Evolutionary conservation across 2,329 filamentous ascomycete genomes (phyloP), one percentile per base, ranked within the genome.

Genomic region (Monosporascus sp.): DNA sequence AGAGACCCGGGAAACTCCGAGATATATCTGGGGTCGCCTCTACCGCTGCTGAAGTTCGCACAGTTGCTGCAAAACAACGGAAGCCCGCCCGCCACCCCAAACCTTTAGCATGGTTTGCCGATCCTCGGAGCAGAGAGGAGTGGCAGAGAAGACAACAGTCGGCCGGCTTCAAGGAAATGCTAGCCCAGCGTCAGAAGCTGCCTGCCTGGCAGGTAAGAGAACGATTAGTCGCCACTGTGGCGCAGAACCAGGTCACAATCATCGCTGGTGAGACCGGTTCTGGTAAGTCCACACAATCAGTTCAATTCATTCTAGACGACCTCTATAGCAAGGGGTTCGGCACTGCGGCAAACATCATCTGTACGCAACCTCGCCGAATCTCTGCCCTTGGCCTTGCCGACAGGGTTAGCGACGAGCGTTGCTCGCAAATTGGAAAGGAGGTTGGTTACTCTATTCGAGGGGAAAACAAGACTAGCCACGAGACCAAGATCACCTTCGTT

Each of bases 181-280:
- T 91, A 55, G 72, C 77, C 18, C 83, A 84, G 62, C 81, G 94
- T 44, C 81, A 87, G 66, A 82, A 79, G 47, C 74, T 99, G 2
- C 94, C 94, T 3, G 94, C 94, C 2, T 99, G 94, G 94, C 82
- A 83, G 54, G 83, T 94, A 62, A 85, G 83, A 61, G 85, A 93
- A 20, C 76, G 80, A 1, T 89, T 99, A 31, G 83, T 97, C 9
- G 70, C 81, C 20, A 88, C 89, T 0, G 89, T 99, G 48, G 80
- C 80, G 42, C 74, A 79, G 5, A 84, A 93, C 64, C 87, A 97
- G 69, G 91, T 99, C 49, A 96, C 90, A 1, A 97, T 99, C 63
- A 94, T 99, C 62, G 95, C 92, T 44, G 94, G 94, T 60, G 94
- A 97, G 72, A 99, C 94, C 4, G 94, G 94, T 50, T 96, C 90